Conservation (phyloP, 208 protist species). For the Trypanosoma mega region DNA sequence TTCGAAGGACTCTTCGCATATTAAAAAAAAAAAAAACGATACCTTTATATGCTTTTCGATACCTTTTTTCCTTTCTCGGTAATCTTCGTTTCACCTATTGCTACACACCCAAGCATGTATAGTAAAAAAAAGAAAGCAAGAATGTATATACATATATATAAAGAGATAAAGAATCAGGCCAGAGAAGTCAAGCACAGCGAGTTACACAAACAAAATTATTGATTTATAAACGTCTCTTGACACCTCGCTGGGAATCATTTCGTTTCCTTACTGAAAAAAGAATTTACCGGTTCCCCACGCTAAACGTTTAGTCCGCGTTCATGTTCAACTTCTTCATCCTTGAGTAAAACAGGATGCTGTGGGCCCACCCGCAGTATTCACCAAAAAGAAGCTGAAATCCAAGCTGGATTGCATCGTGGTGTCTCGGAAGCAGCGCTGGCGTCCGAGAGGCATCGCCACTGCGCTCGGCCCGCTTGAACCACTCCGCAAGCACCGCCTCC, state of each 20-base stretch:
- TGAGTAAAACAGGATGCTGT: conserved; percentile 73
- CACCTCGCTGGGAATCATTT: not conserved
- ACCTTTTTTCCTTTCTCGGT: not conserved
- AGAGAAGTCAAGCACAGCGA: conserved; percentile 16
- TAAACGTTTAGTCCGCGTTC: no score
- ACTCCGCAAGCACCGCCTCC: conserved; percentile 10
- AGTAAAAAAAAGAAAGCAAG: conserved; percentile 13
- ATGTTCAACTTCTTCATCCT: conserved; percentile 28
- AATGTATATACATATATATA: conserved; percentile 8
- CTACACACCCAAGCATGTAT: not conserved
- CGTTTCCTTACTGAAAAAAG: not conserved
- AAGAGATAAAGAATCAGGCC: conserved; percentile 22
- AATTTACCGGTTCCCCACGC: not conserved
- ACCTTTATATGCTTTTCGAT: not conserved
- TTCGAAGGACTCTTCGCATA: no score
- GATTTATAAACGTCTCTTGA: not conserved
- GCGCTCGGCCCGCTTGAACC: conserved; percentile 17
- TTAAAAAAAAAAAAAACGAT: conserved; percentile 3
- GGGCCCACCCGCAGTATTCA: conserved; percentile 66
- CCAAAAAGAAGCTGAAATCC: conserved; percentile 66
- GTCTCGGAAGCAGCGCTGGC: conserved; percentile 33
- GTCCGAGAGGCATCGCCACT: conserved; percentile 14
- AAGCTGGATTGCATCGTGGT: conserved; percentile 76
- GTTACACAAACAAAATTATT: not conserved
- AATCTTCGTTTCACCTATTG: not conserved